Percentiles rank a stretch among this genome's conserved stretches.
Conservation (phyloP, 2,329 filamentous ascomycete species). For the Ilyonectria sp. region DNA sequence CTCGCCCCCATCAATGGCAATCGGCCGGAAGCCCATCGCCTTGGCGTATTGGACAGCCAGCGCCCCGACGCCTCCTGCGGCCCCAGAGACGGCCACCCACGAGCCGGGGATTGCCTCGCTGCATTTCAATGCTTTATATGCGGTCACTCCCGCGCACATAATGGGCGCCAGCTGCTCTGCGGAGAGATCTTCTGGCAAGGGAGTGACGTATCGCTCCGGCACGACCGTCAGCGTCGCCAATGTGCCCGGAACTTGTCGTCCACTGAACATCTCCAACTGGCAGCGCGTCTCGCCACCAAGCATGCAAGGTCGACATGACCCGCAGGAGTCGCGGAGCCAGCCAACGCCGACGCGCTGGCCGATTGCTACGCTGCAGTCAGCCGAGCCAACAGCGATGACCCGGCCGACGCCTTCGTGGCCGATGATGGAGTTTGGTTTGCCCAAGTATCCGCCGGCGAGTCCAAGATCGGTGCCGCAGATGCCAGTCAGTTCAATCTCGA, state of each 20-base stretch:
- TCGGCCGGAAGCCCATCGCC: conserved; percentile 27
- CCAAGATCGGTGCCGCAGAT: conserved; percentile 58
- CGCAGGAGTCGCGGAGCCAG: conserved; percentile 46
- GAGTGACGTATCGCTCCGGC: conserved; percentile 20
- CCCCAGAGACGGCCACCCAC: conserved; percentile 25
- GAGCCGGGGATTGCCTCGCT: conserved; percentile 12
- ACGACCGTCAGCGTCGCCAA: conserved; percentile 17
- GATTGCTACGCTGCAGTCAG: conserved; percentile 45
- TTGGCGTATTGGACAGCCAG: conserved; percentile 23
- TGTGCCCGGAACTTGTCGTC: conserved; percentile 13
- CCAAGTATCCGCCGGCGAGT: conserved; percentile 56
- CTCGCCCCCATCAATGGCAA: conserved; percentile 24
- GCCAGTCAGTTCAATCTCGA: conserved; percentile 54
- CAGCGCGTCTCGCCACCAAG: conserved; percentile 24
- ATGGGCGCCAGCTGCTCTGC: conserved; percentile 15
- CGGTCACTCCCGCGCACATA: conserved; percentile 25
- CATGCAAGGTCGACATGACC: conserved; percentile 12
- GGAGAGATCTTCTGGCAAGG: conserved; percentile 5
- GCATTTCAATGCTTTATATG: conserved; percentile 29
- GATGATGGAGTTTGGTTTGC: conserved; percentile 52
- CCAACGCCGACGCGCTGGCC: conserved; percentile 57
- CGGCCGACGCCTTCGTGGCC: conserved; percentile 63
- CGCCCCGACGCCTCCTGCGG: conserved; percentile 20
- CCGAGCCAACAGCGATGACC: conserved; percentile 55
- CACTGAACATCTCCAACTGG: conserved; percentile 2